phyloP scores from a whole-genome alignment of 352 stramenopile species.

The Phytophthora colocasiae region DNA sequence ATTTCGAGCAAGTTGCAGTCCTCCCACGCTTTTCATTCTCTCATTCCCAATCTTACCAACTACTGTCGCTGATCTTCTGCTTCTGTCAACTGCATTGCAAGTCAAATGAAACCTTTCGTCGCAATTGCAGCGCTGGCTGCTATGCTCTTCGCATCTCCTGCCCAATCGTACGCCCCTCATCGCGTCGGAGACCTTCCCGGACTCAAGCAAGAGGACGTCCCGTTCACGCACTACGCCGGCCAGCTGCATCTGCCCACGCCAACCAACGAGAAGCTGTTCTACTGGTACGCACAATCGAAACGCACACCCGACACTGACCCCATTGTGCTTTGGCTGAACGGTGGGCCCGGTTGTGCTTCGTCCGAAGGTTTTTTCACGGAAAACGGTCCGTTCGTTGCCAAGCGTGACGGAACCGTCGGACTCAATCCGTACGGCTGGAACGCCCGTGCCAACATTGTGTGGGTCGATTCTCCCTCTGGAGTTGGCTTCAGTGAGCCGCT shows the following conservation, averaged over 20 bases:
- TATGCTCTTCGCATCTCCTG: constrained; percentile 14
- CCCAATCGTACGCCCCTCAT: constrained; percentile 38
- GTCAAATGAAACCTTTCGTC: constrained; percentile 27
- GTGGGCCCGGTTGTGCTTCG: constrained; percentile 88
- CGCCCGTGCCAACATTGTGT: constrained; percentile 87
- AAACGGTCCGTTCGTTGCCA: constrained; percentile 74
- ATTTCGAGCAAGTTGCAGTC: constrained; percentile 19
- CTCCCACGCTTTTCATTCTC: background rate
- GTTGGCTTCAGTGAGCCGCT: constrained; percentile 81
- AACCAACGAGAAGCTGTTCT: constrained; percentile 70
- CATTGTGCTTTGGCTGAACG: constrained; percentile 93
- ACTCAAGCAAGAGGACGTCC: constrained; percentile 47
- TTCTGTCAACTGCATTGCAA: background rate
- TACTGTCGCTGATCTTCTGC: background rate
- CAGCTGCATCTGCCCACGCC: constrained; percentile 59
- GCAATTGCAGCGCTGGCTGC: constrained; percentile 27
- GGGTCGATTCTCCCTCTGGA: constrained; percentile 89
- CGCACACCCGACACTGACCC: constrained; percentile 63
- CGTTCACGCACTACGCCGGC: constrained; percentile 71
- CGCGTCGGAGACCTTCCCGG: constrained; percentile 57
- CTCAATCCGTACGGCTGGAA: constrained; percentile 91
- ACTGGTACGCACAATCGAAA: constrained; percentile 73
- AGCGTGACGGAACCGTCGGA: constrained; percentile 54
- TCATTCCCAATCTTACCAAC: constrained; percentile 17
- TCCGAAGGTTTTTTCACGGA: constrained; percentile 86